These are phyloP conservation scores for Plenodomus lindquistii DNA, from an alignment of 2,329 filamentous ascomycete species.

Conservation along the genomic window DNA sequence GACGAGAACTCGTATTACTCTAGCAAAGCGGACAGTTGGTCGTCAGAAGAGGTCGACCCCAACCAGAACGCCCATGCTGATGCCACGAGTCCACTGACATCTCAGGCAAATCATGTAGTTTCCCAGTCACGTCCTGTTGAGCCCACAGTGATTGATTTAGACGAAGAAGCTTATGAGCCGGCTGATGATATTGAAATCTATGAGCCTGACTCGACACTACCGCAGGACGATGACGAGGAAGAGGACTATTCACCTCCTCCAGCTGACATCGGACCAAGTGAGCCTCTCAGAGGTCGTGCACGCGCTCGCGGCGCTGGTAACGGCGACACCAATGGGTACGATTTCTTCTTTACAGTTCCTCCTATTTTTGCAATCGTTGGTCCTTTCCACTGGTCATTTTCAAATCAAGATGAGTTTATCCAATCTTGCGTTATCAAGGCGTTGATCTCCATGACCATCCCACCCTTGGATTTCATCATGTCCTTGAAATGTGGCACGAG, in stretches of 20 bases:
- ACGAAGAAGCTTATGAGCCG: slow-evolving; percentile 45
- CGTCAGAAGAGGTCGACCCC: slow-evolving; percentile 53
- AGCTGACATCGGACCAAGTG: slow-evolving; percentile 41
- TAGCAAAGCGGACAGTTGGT: slow-evolving; percentile 81
- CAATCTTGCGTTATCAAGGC: too few relatives aligned
- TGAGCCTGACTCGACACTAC: slow-evolving; percentile 36
- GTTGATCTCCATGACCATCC: too few relatives aligned
- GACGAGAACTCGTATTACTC: slow-evolving; percentile 97
- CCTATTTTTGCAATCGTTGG: background rate
- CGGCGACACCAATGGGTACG: slow-evolving; percentile 39
- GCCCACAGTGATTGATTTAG: slow-evolving; percentile 40
- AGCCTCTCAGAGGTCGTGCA: slow-evolving; percentile 30
- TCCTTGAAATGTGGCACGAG: too few relatives aligned
- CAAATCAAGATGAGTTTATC: too few relatives aligned
- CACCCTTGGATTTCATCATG: too few relatives aligned
- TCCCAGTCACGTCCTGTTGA: slow-evolving; percentile 16
- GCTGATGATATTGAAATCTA: slow-evolving; percentile 46
- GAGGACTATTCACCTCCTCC: slow-evolving; percentile 53
- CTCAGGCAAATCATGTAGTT: slow-evolving; percentile 29
- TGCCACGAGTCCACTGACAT: slow-evolving; percentile 32
- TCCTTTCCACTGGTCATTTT: background rate
- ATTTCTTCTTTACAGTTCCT: slow-evolving; percentile 7
- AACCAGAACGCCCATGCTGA: slow-evolving; percentile 36
- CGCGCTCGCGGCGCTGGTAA: slow-evolving; percentile 21
- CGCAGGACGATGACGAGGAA: slow-evolving; percentile 43